Percentiles rank a stretch among this genome's conserved stretches.
These are phyloP conservation scores for Veloboletus limbatus DNA, from an alignment of 1,284 basidiomycete genomes.

Conservation along the genomic window DNA sequence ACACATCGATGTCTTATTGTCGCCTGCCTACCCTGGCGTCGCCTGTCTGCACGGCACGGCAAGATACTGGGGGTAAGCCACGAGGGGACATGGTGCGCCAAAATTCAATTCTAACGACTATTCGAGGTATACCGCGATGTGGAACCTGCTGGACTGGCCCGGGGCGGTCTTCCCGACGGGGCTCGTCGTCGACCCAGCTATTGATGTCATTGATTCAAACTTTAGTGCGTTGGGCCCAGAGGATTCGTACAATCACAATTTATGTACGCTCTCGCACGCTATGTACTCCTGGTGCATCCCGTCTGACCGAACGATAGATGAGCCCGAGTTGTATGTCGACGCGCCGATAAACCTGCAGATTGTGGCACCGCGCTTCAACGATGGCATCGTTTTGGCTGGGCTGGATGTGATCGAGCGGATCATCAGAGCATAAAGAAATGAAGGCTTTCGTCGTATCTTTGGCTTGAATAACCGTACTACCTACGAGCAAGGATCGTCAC, in stretches of 20 bases:
- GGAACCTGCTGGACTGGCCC: slow-evolving; percentile 31
- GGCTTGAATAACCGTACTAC: neutral
- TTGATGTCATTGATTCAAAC: slow-evolving; percentile 15
- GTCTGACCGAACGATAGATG: slow-evolving; percentile 16
- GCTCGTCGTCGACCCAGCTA: slow-evolving; percentile 21
- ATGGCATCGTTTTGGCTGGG: slow-evolving; percentile 25
- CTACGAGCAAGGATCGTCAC: neutral
- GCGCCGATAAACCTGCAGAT: slow-evolving; percentile 23
- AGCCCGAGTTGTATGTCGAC: slow-evolving; percentile 12
- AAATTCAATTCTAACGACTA: neutral
- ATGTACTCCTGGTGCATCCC: no score
- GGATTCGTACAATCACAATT: slow-evolving; percentile 20
- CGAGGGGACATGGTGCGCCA: neutral
- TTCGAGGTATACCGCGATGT: slow-evolving; percentile 23
- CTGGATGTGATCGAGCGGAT: slow-evolving; percentile 15
- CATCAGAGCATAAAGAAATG: slow-evolving; percentile 3
- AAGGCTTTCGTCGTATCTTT: no score
- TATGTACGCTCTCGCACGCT: slow-evolving; percentile 12
- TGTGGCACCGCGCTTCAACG: slow-evolving; percentile 20
- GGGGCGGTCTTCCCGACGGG: slow-evolving; percentile 32
- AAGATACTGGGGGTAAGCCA: slow-evolving; percentile 34
- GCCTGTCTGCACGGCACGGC: slow-evolving; percentile 30
- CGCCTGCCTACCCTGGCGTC: slow-evolving; percentile 26
- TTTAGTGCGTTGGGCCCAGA: slow-evolving; percentile 17
- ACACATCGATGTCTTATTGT: slow-evolving; percentile 33